These are phyloP conservation scores for Cordia subcordata DNA, from an alignment of 257 asterid species.

Conservation along the genomic window DNA sequence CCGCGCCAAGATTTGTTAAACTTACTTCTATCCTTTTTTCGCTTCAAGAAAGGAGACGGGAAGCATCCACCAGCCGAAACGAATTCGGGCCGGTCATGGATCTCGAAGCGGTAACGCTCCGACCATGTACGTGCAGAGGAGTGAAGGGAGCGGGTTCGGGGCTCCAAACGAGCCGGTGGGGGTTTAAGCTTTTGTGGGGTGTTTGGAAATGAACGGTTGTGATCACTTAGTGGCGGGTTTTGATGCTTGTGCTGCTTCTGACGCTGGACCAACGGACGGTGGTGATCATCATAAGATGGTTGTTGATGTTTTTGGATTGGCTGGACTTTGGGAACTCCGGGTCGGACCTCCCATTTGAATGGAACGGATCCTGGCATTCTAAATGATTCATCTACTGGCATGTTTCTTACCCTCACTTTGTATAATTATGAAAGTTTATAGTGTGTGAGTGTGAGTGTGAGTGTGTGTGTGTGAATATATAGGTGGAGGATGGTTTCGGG, in stretches of 20 bases:
- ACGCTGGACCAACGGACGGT: background rate
- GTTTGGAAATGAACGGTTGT: conserved; percentile 13
- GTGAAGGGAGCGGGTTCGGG: conserved; percentile 30
- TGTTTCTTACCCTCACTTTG: conserved; percentile 5
- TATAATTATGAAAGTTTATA: conserved; percentile 5
- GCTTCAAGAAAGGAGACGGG: conserved; percentile 35
- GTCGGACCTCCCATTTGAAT: conserved; percentile 90
- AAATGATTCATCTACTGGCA: conserved; percentile 56
- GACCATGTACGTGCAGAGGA: conserved; percentile 34
- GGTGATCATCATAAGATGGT: background rate
- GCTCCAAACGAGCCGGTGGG: conserved; percentile 47
- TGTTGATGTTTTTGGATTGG: conserved; percentile 5
- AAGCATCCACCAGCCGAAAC: conserved; percentile 46
- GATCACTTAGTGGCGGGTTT: background rate
- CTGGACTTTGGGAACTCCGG: conserved; percentile 65
- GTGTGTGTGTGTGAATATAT: conserved; percentile 10
- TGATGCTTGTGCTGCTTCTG: background rate
- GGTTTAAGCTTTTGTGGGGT: conserved; percentile 48
- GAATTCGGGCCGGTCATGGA: conserved; percentile 16
- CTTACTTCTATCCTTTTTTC: conserved; percentile 19
- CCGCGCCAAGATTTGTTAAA: background rate
- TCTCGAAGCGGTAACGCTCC: conserved; percentile 12
- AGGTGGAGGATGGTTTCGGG: conserved; percentile 3
- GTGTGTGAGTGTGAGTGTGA: background rate
- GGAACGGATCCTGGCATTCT: conserved; percentile 66